Evolutionary conservation across 164 flowering plant genomes (phyloP), one percentile per base, ranked within the genome.

Genomic region (Kalanchoe fedtschenkoi): DNA sequence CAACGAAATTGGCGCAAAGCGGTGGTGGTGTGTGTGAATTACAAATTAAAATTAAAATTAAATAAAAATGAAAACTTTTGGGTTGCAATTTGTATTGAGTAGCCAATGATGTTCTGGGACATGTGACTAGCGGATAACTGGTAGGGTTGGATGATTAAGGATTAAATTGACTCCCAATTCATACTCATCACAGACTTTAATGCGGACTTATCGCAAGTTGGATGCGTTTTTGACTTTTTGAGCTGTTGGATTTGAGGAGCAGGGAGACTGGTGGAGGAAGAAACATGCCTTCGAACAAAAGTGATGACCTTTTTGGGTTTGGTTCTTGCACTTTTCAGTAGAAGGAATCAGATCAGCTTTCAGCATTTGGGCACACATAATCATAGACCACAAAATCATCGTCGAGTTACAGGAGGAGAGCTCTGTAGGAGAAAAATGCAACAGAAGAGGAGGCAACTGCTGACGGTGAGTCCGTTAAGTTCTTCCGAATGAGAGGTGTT

Each of bases 1-100:
- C 47, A 43, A 47, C n/a, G 30, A 22, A 24, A 46, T 46, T 46
- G 54, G 55, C 55, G 55, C 55, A 47, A 47, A 47, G 14, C n/a
- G 13, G 30, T 17, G 55, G 26, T n/a, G n/a, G n/a, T n/a, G n/a
- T n/a, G n/a, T n/a, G n/a, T n/a, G n/a, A n/a, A n/a, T n/a, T n/a
- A n/a, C n/a, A n/a, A n/a, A n/a, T 47, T 8, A 26, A 47, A n/a
- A n/a, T 17, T n/a, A n/a, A 1, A 13, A 13, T 51, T 17, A 3
- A 51, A 51, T 5, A 21, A 24, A 22, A 47, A 47, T 10, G 2
- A 29, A 15, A 37, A n/a, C n/a, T n/a, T n/a, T n/a, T 37, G 8
- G 8, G 3, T 37, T 37, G 39, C 39, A 5, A 37, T 22, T 51
- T 24, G 16, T n/a, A n/a, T n/a, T n/a, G n/a, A n/a, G n/a, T n/a